phyloP scores from a whole-genome alignment of 1,139 yeast species.

The Tardiomyces blankii region DNA sequence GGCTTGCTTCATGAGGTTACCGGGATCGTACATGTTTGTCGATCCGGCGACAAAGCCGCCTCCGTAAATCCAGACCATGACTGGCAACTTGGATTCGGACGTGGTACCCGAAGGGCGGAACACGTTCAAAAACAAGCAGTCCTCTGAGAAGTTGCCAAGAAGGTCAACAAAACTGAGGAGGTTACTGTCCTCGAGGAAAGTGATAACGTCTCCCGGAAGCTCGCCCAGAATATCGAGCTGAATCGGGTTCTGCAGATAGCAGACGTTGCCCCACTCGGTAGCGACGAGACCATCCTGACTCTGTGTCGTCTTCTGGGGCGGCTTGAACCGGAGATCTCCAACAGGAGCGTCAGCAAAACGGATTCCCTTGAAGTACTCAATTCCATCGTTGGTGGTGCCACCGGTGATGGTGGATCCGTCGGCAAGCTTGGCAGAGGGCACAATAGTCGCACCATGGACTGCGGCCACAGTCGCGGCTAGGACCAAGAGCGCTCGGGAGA shows the following conservation, averaged over 20 bases:
- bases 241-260: background rate
- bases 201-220: background rate
- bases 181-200: background rate
- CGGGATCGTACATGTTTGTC: conserved; percentile 14
- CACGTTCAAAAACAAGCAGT: conserved; percentile 20
- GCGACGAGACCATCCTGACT: conserved; percentile 2
- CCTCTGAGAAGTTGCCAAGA: conserved; percentile 11
- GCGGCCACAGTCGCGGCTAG: no score
- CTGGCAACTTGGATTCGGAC: conserved; percentile 11
- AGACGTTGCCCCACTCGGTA: background rate
- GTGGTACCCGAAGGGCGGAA: conserved; percentile 13
- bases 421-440: background rate
- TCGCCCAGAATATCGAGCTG: background rate
- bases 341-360: conserved; percentile 20
- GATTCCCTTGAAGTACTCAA: conserved; percentile 16
- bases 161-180: background rate
- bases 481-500: no score
- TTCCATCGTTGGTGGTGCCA: background rate
- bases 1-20: conserved; percentile 20
- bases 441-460: no score
- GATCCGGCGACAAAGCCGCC: conserved; percentile 27
- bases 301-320: conserved; percentile 11
- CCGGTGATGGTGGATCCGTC: background rate
- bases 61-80: conserved; percentile 29
- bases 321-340: conserved; percentile 14